phyloP scores from a whole-genome alignment of 2,329 filamentous ascomycete species.

The Chrysoporthe deuterocubensis region DNA sequence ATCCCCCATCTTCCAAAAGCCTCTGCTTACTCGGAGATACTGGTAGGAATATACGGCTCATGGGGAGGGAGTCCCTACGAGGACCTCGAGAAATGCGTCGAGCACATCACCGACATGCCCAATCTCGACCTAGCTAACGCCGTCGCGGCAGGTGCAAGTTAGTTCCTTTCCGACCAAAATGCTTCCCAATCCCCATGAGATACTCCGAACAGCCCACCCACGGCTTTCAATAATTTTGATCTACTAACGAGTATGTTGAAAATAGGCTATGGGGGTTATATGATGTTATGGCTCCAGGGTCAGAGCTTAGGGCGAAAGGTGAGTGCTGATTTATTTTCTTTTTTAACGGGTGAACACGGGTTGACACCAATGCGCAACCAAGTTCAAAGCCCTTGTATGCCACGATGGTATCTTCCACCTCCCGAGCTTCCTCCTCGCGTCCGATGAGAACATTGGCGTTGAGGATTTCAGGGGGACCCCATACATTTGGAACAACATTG shows the following conservation, averaged over 20 bases:
- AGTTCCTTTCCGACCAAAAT: not conserved
- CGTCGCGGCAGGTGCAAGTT: slow-evolving; percentile 54
- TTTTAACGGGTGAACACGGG: not conserved
- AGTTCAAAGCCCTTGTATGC: slow-evolving; percentile 61
- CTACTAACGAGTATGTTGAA: not conserved
- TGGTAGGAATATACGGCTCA: slow-evolving; percentile 48
- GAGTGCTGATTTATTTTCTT: slow-evolving; percentile 12
- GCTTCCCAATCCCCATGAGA: not conserved
- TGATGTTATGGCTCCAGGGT: slow-evolving; percentile 63
- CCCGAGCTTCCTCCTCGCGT: slow-evolving; percentile 35
- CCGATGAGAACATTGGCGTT: slow-evolving; percentile 32
- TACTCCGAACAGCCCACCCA: not conserved
- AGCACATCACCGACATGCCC: slow-evolving; percentile 53
- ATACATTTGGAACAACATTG: slow-evolving; percentile 48
- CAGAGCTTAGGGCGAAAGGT: slow-evolving; percentile 54
- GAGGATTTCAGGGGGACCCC: slow-evolving; percentile 49
- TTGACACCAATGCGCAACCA: not conserved
- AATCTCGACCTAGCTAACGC: slow-evolving; percentile 59
- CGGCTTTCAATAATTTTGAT: not conserved
- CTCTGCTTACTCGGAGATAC: slow-evolving; percentile 30
- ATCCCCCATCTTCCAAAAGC: slow-evolving; percentile 13
- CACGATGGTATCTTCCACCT: slow-evolving; percentile 51
- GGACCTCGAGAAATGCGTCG: slow-evolving; percentile 59
- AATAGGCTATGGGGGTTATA: slow-evolving; percentile 57
- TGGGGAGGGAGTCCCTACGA: slow-evolving; percentile 60